Evolutionary conservation across 108 stramenopile species (phyloP).

Genomic region (Cyclotella baltica): DNA sequence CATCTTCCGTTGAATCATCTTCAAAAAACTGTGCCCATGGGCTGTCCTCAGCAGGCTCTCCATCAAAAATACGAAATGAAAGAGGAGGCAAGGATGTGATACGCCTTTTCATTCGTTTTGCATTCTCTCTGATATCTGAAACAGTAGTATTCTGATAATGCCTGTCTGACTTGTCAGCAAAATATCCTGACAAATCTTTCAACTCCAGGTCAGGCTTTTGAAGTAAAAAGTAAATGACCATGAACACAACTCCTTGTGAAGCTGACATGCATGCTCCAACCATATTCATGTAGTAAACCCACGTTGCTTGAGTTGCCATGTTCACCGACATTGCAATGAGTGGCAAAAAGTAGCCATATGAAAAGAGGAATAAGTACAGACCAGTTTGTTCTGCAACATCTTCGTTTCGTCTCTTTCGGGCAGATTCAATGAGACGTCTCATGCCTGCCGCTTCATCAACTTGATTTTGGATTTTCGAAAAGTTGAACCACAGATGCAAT

Average conservation of each 20-base stretch:
- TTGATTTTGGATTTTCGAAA: conserved; percentile 22
- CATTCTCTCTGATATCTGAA: conserved; percentile 13
- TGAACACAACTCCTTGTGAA: conserved; percentile 14
- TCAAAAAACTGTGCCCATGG: conserved; percentile 31
- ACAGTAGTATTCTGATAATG: conserved; percentile 31
- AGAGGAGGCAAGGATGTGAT: not conserved
- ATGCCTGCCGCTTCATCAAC: conserved; percentile 27
- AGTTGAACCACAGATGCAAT: conserved; percentile 12
- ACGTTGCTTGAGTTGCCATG: not conserved
- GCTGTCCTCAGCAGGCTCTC: conserved; percentile 29
- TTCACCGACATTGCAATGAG: not conserved
- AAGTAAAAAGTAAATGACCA: conserved; percentile 1
- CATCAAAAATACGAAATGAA: conserved; percentile 42
- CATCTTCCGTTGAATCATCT: not conserved
- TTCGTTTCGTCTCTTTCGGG: conserved; percentile 3
- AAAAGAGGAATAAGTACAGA: conserved; percentile 10
- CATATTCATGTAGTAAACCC: not conserved
- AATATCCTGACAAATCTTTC: not conserved
- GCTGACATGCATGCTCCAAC: not conserved
- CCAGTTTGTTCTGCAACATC: conserved; percentile 25
- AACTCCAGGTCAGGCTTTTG: not conserved
- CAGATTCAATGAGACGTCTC: conserved; percentile 15
- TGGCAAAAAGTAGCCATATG: conserved; percentile 2
- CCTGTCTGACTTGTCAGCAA: too few relatives aligned
- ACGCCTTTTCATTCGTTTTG: conserved; percentile 1